A percentile compares a stretch with the other conserved stretches of the same genome.
Conservation (phyloP, 257 asterid genomes). For the Solanum etuberosum region DNA sequence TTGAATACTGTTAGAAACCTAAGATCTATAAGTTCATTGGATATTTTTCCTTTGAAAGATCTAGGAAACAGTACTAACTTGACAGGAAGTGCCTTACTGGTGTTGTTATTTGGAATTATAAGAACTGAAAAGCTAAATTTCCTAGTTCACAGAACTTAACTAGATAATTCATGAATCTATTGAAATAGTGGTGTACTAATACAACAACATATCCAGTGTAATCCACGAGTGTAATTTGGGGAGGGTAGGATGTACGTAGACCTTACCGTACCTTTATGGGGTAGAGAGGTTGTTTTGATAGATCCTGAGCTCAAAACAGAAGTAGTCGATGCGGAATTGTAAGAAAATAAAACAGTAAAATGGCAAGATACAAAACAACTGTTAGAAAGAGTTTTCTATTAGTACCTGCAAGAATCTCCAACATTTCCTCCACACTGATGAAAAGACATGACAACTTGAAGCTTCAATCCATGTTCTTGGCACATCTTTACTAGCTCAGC, state of each 20-base stretch:
- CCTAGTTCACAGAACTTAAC: background rate
- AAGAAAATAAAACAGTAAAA: background rate
- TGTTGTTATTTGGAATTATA: background rate
- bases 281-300: background rate
- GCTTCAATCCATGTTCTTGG: constrained; percentile 61
- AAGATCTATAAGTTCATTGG: background rate
- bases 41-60: background rate
- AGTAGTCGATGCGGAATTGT: background rate
- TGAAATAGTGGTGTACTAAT: background rate
- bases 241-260: background rate
- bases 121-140: background rate
- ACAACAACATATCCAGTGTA: background rate
- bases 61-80: background rate
- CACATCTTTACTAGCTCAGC: constrained; percentile 69
- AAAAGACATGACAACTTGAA: constrained; percentile 88
- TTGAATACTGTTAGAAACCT: background rate
- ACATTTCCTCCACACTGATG: constrained; percentile 96
- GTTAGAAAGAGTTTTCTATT: background rate
- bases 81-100: background rate
- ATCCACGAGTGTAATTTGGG: background rate
- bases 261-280: background rate
- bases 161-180: background rate
- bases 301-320: background rate
- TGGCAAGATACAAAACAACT: background rate
- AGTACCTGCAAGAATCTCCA: constrained; percentile 88